Conservation (phyloP, 1,284 basidiomycete genomes). For the Fistulinella cinereoalba region DNA sequence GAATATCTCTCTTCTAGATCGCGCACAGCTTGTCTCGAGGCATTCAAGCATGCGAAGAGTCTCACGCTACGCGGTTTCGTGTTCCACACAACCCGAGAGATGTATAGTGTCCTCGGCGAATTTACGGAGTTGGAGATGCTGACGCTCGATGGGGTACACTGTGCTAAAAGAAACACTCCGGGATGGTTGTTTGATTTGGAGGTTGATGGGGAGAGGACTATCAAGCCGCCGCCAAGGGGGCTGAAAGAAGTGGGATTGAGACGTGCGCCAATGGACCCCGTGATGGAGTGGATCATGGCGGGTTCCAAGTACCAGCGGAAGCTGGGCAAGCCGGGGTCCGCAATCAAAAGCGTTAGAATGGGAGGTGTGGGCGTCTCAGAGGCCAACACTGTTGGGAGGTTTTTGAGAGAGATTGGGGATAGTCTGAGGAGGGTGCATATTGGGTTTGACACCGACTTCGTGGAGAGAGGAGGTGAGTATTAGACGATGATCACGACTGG, state of each 20-base stretch:
- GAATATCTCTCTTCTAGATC: slow-evolving; percentile 32
- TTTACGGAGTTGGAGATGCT: slow-evolving; percentile 28
- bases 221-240: slow-evolving; percentile 19
- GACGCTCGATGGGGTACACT: slow-evolving; percentile 31
- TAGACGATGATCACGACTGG: neutral
- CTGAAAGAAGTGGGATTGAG: slow-evolving; percentile 30
- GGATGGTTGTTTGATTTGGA: slow-evolving; percentile 7
- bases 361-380: slow-evolving; percentile 29
- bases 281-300: slow-evolving; percentile 31
- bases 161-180: slow-evolving; percentile 16
- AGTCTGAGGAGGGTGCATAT: slow-evolving; percentile 27
- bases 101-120: slow-evolving; percentile 30
- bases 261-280: slow-evolving; percentile 15
- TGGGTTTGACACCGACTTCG: slow-evolving; percentile 32
- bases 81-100: slow-evolving; percentile 27
- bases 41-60: slow-evolving; percentile 20
- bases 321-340: slow-evolving; percentile 3
- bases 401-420: slow-evolving; percentile 20
- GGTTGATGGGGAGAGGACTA: slow-evolving; percentile 5
- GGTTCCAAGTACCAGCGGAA: slow-evolving; percentile 13
- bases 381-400: slow-evolving; percentile 26
- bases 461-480: slow-evolving; percentile 31
- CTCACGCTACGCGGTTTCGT: slow-evolving; percentile 27
- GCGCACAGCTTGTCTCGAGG: slow-evolving; percentile 25
- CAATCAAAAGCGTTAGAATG: slow-evolving; percentile 27